Evolutionary conservation across 2,329 filamentous ascomycete genomes (phyloP), one percentile per base, ranked within the genome.

Genomic region (Camptophora hylomeconis): DNA sequence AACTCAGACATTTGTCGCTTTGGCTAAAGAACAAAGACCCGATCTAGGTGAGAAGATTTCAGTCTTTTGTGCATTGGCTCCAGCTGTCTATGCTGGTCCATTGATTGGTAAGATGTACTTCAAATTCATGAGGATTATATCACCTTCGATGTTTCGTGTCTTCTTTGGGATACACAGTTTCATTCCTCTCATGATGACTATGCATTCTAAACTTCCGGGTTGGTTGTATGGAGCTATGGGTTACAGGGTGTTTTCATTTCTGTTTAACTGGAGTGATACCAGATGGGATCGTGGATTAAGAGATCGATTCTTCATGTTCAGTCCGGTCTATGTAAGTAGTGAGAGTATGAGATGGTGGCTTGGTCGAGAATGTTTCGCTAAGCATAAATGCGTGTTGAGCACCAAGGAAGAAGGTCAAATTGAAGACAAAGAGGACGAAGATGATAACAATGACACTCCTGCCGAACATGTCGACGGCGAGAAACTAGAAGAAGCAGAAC

Each of bases 281-380:
- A 69, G 82, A 5, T 94, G 87, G 87, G 87, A 94, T 38, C 70
- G 74, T 6, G 81, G 67, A 5, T 57, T 93, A 9, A 66, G 80
- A 34, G 60, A 82, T 48, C 75, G 87, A 22, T 78, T 92, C 68
- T 94, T 95, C 51, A 82, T 89, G 45, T 94, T 92, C 42, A 75
- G 83, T 0, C 87, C 87, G 1, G 82, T 92, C 0, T 92, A 92
- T 45, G 82, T 94, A 28, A 83, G 76, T 43, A 71, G 82, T 1
- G 84, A 94, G 56, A 78, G 75, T 34, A 93, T 94, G 82, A 67
- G 82, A 5, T 95, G 87, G 87, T 94, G 87, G 87, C 66, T 94
- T 1, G 87, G 86, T 0, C 63, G 76, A 3, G 82, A 89, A 44
- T 84, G 84, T 42, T 94, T 92, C 46, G 77, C 72, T 15, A 73